Evolutionary conservation across 306 rosid genomes (phyloP).

Genomic region (Begonia loranthoides): DNA sequence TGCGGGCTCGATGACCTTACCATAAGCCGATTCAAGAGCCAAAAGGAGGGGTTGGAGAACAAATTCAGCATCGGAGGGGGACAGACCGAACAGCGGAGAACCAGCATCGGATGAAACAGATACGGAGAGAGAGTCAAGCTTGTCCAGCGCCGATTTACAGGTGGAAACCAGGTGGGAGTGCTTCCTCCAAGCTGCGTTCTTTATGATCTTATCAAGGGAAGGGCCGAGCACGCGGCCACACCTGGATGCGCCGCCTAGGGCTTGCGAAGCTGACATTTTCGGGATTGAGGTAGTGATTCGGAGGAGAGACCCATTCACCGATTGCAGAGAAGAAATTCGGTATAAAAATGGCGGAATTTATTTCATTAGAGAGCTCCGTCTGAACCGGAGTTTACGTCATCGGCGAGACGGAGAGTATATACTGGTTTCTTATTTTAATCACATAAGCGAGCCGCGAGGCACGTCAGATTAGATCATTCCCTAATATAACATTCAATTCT

Average conservation of each 20-base stretch:
- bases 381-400: too few relatives aligned
- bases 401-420: too few relatives aligned
- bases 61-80: constrained; percentile 49
- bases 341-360: too few relatives aligned
- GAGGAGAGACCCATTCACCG: constrained; percentile 16
- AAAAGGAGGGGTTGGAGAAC: constrained; percentile 67
- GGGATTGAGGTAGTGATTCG: constrained; percentile 10
- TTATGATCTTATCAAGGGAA: constrained; percentile 82
- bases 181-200: constrained; percentile 98
- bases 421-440: too few relatives aligned
- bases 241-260: constrained; percentile 83
- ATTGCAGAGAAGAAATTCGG: background rate
- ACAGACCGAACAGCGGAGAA: constrained; percentile 53
- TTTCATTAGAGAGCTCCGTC: too few relatives aligned
- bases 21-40: constrained; percentile 64
- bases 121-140: constrained; percentile 62
- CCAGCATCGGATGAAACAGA: constrained; percentile 19
- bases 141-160: constrained; percentile 82
- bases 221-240: constrained; percentile 87
- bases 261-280: constrained; percentile 78
- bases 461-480: too few relatives aligned
- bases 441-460: too few relatives aligned
- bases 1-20: constrained; percentile 93
- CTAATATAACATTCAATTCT: too few relatives aligned
- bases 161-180: constrained; percentile 86